phyloP scores from a whole-genome alignment of 371 early-diverging fungal genomes.

The Batrachochytrium dendrobatidis region DNA sequence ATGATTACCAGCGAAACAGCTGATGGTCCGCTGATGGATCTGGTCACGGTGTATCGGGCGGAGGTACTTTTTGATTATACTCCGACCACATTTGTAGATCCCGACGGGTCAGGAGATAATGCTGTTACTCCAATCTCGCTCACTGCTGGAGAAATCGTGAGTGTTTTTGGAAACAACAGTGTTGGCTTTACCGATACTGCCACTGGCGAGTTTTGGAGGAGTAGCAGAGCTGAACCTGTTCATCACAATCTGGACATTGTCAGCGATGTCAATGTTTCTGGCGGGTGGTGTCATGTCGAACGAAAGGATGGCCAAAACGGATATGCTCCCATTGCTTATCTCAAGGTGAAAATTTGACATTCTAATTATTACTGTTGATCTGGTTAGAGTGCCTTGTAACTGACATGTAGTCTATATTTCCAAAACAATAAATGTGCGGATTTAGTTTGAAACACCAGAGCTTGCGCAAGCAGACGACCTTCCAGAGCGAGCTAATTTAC shows the following conservation, averaged over 20 bases:
- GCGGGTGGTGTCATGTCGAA: constrained; percentile 1
- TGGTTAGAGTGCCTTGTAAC: no score
- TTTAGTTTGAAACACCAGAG: neutral
- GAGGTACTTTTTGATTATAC: neutral
- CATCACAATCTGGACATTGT: neutral
- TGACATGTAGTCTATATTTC: no score
- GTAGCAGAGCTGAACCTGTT: no score
- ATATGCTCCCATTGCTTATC: neutral
- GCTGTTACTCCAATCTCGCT: neutral
- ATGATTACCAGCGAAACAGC: neutral
- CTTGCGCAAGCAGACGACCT: neutral
- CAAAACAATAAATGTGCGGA: no score
- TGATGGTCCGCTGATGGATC: neutral
- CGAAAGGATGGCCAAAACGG: neutral
- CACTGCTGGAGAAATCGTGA: neutral
- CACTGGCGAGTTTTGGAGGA: constrained; percentile 2
- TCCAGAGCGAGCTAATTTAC: neutral
- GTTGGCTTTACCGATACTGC: neutral
- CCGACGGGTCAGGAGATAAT: neutral
- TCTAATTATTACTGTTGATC: no score
- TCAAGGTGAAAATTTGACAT: neutral
- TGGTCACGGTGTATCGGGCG: neutral
- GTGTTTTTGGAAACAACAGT: neutral
- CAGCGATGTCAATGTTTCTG: neutral
- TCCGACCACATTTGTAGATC: neutral